Evolutionary conservation across 2,329 filamentous ascomycete genomes (phyloP), one percentile per base, ranked within the genome.

Genomic region (Monilinia vaccinii-corymbosi): DNA sequence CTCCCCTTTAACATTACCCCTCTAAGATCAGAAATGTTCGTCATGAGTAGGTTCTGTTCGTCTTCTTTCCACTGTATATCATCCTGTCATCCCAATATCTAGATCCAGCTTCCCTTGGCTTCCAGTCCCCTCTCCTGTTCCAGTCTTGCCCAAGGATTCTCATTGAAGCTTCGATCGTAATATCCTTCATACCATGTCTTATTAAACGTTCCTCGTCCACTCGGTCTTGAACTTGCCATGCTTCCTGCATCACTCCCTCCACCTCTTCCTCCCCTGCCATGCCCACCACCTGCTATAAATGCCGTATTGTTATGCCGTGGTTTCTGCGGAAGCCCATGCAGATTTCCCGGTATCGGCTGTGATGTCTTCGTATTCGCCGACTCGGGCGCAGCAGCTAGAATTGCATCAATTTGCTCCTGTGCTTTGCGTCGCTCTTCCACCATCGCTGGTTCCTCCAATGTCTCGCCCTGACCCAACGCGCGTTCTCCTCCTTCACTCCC

Each of bases 131-230:
- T 71, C 8, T 71, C 66, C 66, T 74, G 73, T 71, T 86, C 83
- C 23, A 86, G 72, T 10, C 69, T 71, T 55, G 78, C 80, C 88
- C 88, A 92, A 0, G 88, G 88, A 70, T 92, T 89, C 70, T 85
- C 79, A 66, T 89, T 83, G 63, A 86, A 88, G 61, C 77, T 79
- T 0, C 82, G 80, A 61, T 89, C 81, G 71, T 90, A 91, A 71
- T 88, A 89, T 40, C 78, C 83, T 44, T 79, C 74, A 72, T 86
- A 88, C 76, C 86, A 89, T 1, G 73, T 74, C 61, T 75, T 73
- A 63, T 78, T 76, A 55, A 71, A 72, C 42, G 78, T 71, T 18
- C 59, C 56, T 31, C 34, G 38, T 13, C 44, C 28, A 57, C 64
- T 49, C 61, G 58, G 45, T 62, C 62, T 36, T 38, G 63, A 63